These are phyloP conservation scores for Aspergillus awamori DNA, from an alignment of 2,329 filamentous ascomycete species.

Conservation along the genomic window DNA sequence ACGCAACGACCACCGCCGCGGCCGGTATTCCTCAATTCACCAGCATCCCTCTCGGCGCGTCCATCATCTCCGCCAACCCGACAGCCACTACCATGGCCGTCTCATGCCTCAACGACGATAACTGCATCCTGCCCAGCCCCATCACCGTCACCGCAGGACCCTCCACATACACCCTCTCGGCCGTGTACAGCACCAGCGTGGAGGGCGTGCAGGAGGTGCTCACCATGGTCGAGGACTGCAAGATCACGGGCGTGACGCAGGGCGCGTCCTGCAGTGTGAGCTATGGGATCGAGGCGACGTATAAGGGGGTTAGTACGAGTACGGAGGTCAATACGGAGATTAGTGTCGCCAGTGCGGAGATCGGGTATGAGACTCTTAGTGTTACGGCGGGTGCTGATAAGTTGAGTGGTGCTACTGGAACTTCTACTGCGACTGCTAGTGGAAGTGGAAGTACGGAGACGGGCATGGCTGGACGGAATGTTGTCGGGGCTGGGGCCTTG, in stretches of 20 bases:
- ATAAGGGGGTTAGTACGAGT: slow-evolving; percentile 1
- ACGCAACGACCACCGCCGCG: slow-evolving; percentile 2
- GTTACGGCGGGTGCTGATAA: slow-evolving; percentile 25
- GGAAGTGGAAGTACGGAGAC: background rate
- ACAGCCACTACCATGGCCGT: slow-evolving; percentile 24
- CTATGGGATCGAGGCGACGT: background rate
- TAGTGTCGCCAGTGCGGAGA: slow-evolving; percentile 6
- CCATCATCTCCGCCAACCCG: slow-evolving; percentile 21
- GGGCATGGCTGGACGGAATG: background rate
- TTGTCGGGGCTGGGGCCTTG: background rate
- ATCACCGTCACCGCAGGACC: slow-evolving; percentile 25
- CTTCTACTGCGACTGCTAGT: background rate
- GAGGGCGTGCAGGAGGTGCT: slow-evolving; percentile 7
- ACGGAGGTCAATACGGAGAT: slow-evolving; percentile 9
- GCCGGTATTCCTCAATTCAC: background rate
- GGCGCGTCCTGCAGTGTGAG: slow-evolving; percentile 21
- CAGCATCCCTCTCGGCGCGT: slow-evolving; percentile 12
- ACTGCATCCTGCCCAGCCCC: slow-evolving; percentile 16
- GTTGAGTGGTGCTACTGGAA: slow-evolving; percentile 10
- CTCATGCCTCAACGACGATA: slow-evolving; percentile 10
- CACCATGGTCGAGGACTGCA: slow-evolving; percentile 20
- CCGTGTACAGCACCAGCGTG: slow-evolving; percentile 13
- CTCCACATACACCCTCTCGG: slow-evolving; percentile 21
- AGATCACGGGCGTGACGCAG: slow-evolving; percentile 20
- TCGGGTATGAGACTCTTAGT: slow-evolving; percentile 17